Percentiles rank a stretch among this genome's conserved stretches.
Conservation (phyloP, 2,329 filamentous ascomycete species). For the Colletotrichum tabaci region DNA sequence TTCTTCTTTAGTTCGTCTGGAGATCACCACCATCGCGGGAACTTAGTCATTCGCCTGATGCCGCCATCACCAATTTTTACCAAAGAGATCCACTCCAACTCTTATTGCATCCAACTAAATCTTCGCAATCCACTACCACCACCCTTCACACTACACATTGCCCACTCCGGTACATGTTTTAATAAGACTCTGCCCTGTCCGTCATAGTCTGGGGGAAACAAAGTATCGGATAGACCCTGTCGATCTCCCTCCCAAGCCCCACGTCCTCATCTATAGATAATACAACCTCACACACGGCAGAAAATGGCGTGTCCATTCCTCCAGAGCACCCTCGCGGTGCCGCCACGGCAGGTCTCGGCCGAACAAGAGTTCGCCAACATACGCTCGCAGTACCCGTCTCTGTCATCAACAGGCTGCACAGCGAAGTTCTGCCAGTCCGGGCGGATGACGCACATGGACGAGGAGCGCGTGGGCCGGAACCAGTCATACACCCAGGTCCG, state of each 20-base stretch:
- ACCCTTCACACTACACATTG: not conserved
- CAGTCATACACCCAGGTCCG: slow-evolving; percentile 40
- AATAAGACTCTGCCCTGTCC: not conserved
- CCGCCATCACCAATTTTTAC: slow-evolving; percentile 36
- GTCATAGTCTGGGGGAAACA: slow-evolving; percentile 11
- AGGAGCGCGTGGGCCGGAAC: slow-evolving; percentile 38
- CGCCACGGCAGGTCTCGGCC: slow-evolving; percentile 26
- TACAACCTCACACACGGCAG: not conserved
- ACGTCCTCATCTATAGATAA: not conserved
- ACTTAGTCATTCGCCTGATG: slow-evolving; percentile 37
- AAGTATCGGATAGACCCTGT: slow-evolving; percentile 5
- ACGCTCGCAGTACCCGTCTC: slow-evolving; percentile 32
- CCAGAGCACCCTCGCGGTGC: slow-evolving; percentile 34
- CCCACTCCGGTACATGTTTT: not conserved
- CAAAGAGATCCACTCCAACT: slow-evolving; percentile 25
- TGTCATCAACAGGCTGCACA: slow-evolving; percentile 36
- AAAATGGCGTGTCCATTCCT: slow-evolving; percentile 39
- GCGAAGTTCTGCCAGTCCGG: slow-evolving; percentile 37
- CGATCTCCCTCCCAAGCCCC: slow-evolving; percentile 4
- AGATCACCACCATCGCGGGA: slow-evolving; percentile 18
- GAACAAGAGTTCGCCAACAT: slow-evolving; percentile 40
- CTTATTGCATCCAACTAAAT: not conserved
- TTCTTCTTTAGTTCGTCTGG: slow-evolving; percentile 9
- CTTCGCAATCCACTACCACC: not conserved
- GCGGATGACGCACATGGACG: slow-evolving; percentile 38